Evolutionary conservation across 2,329 filamentous ascomycete genomes (phyloP), one percentile per base, ranked within the genome.

Genomic region (Cercospora nicotianae): DNA sequence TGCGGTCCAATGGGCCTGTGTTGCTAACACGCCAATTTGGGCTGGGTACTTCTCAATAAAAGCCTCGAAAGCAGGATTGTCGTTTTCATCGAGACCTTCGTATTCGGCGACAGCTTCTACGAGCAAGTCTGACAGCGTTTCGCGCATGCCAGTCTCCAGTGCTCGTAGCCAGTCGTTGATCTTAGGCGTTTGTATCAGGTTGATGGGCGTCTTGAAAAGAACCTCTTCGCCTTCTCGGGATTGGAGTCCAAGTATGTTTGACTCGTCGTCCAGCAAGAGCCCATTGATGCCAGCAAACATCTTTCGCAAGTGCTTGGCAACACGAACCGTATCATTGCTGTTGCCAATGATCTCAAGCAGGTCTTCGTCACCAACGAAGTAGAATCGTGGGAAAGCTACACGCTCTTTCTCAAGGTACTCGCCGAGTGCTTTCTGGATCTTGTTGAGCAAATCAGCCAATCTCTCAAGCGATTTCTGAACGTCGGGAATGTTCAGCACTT

Each of bases 161-260:
- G 96, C 89, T 31, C 92, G 91, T n/a, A 99, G 86, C 95, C 95
- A 99, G 80, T 99, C 95, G 76, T 99, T 99, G 84, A 99, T 97
- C 75, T 93, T 91, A 0, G 96, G 96, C 1, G 93, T 96, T 80
- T 97, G 97, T 74, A 93, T 87, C 60, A 99, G 85, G 16, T 93
- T 97, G 69, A 99, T 94, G 63, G 95, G 91, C 75, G 91, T 94
- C 82, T 94, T 96, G 67, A 99, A 83, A 70, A 86, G 86, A 60
- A 99, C 93, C 70, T 90, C 86, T 80, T 99, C 95, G 63, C 91
- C 94, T 80, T 99, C 96, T 77, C 97, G 97, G 0, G 95, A 99
- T 2, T 91, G 95, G 75, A 98, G 94, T 6, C 93, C 94, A 28
- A 91, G 90, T 71, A 99, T 98, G 70, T 92, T 89, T 28, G 89